These are phyloP conservation scores for Trichophaea hybrida DNA, from an alignment of 2,329 filamentous ascomycete species.

Conservation along the genomic window DNA sequence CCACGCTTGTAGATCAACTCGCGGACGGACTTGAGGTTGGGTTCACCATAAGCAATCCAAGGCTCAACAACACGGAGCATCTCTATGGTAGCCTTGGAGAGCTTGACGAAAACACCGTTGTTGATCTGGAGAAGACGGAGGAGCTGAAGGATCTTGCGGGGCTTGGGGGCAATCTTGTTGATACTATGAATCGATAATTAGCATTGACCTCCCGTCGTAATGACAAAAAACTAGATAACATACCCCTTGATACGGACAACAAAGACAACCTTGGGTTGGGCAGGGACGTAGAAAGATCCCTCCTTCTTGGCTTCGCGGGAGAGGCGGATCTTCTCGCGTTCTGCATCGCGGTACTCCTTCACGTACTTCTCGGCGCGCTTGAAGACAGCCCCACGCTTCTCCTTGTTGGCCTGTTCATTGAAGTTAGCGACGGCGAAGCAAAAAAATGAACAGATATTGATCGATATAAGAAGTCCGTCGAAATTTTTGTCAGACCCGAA, in stretches of 20 bases:
- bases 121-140: constrained; percentile 99
- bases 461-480: constrained; percentile 15
- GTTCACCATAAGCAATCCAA: constrained; percentile 98
- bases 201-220: neutral
- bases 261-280: constrained; percentile 93
- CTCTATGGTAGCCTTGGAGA: constrained; percentile 95
- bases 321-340: constrained; percentile 97
- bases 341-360: constrained; percentile 95
- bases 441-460: neutral
- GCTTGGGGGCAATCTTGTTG: constrained; percentile 99
- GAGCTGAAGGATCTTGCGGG: constrained; percentile 98
- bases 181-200: constrained; percentile 48
- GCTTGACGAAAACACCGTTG: constrained; percentile 95
- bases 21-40: constrained; percentile 97
- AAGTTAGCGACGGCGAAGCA: constrained; percentile 30
- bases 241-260: constrained; percentile 97
- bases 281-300: constrained; percentile 85
- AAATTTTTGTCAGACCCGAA: constrained; percentile 75
- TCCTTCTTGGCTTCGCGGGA: constrained; percentile 76
- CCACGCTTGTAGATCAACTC: constrained; percentile 99
- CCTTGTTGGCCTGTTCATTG: constrained; percentile 69
- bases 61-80: constrained; percentile 98
- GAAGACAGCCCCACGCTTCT: constrained; percentile 98
- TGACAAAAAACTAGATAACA: constrained; percentile 27
- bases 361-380: constrained; percentile 99